phyloP scores from a whole-genome alignment of 192 early-diverging fungal species.

The Paraglomus brasilianum region DNA sequence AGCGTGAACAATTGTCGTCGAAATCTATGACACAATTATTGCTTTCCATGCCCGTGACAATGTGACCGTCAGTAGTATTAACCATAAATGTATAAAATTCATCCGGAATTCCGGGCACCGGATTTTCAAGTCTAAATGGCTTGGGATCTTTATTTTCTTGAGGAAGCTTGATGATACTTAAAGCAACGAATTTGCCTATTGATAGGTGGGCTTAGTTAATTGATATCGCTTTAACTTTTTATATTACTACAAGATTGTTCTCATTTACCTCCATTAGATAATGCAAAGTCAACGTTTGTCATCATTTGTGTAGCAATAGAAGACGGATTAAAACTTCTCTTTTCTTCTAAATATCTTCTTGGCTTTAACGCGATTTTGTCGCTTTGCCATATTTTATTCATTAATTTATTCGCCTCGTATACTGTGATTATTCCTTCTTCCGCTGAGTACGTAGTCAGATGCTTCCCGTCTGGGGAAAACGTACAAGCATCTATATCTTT shows the following conservation, averaged over 20 bases:
- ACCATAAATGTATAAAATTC: conserved; percentile 12
- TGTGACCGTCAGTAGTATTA: not conserved
- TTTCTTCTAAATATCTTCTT: not conserved
- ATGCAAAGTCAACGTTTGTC: conserved; percentile 19
- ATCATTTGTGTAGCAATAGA: not conserved
- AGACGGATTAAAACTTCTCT: conserved; percentile 10
- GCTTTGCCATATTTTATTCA: too few relatives aligned
- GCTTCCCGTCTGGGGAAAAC: conserved; percentile 5
- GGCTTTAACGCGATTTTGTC: not conserved
- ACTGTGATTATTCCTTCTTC: conserved; percentile 2
- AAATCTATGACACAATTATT: too few relatives aligned
- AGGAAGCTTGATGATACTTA: conserved; percentile 9
- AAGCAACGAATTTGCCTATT: not conserved
- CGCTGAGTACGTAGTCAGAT: conserved; percentile 3
- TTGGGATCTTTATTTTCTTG: not conserved
- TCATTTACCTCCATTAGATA: not conserved
- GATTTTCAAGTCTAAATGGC: not conserved
- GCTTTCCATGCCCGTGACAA: too few relatives aligned
- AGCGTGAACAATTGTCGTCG: not conserved
- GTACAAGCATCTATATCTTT: not conserved
- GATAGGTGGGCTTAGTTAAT: too few relatives aligned
- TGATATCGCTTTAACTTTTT: too few relatives aligned
- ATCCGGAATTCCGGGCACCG: not conserved
- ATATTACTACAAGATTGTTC: too few relatives aligned
- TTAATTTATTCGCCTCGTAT: not conserved